A percentile compares a stretch with the other conserved stretches of the same genome.
Conservation (phyloP, 805 yeast genomes). For the Metschnikowia cubensis region DNA sequence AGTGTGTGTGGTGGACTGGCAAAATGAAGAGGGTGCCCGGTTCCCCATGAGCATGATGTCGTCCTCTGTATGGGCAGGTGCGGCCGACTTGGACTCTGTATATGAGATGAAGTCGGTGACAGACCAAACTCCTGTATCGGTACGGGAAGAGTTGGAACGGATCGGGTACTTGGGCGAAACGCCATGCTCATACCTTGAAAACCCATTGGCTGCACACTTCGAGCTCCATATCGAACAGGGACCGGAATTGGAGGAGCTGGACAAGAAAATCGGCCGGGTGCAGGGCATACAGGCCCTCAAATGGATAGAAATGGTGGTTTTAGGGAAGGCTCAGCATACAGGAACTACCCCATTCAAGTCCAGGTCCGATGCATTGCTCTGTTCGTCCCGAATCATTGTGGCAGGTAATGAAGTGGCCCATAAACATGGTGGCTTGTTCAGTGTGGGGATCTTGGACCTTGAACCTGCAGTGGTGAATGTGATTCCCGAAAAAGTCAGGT, state of each 20-base stretch:
- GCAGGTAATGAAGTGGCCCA: conserved; percentile 54
- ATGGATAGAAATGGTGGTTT: conserved; percentile 57
- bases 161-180: conserved; percentile 59
- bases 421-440: conserved; percentile 48
- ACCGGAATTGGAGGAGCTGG: conserved; percentile 56
- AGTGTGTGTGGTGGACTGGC: conserved; percentile 64
- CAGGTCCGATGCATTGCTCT: conserved; percentile 58
- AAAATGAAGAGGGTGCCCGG: conserved; percentile 77
- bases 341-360: conserved; percentile 67
- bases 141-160: conserved; percentile 50
- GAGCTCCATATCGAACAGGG: conserved; percentile 79
- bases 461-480: conserved; percentile 65
- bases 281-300: conserved; percentile 62
- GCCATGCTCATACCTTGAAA: conserved; percentile 44
- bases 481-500: conserved; percentile 57
- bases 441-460: conserved; percentile 55
- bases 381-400: conserved; percentile 54
- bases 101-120: conserved; percentile 51
- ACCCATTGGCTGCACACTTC: conserved; percentile 64
- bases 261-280: conserved; percentile 60
- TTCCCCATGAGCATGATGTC: conserved; percentile 68
- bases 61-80: conserved; percentile 64
- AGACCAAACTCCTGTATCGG: conserved; percentile 45
- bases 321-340: conserved; percentile 66
- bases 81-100: conserved; percentile 42